Evolutionary conservation across 2,329 filamentous ascomycete species (phyloP).

Genomic region (Botrytis paeoniae): DNA sequence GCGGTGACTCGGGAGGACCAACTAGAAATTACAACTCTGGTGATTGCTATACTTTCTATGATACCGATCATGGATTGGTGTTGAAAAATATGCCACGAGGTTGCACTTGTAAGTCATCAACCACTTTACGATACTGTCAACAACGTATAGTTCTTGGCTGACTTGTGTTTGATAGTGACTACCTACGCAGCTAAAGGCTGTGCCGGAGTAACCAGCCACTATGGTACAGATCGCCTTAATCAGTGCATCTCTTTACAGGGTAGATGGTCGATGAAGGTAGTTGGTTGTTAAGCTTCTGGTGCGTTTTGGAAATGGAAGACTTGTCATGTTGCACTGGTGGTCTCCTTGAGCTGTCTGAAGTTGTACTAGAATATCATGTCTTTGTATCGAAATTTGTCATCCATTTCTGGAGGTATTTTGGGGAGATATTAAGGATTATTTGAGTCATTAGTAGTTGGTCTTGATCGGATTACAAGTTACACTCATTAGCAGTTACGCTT

Average conservation of each 20-base stretch:
- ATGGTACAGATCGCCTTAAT: neutral
- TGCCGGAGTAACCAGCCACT: neutral
- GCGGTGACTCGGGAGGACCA: neutral
- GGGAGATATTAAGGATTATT: neutral
- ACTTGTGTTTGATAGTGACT: neutral
- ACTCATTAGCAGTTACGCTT: neutral
- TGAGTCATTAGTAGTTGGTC: neutral
- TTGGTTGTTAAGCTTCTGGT: neutral
- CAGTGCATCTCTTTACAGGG: neutral
- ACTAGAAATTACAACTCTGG: neutral
- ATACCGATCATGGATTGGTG: neutral
- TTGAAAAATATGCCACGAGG: neutral
- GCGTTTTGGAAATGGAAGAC: neutral
- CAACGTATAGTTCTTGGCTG: neutral
- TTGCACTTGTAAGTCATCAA: neutral
- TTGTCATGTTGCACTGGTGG: neutral
- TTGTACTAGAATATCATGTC: neutral
- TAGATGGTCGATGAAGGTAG: neutral
- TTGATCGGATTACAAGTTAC: neutral
- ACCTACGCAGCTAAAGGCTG: neutral
- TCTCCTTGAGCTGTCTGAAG: neutral
- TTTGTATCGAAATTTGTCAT: neutral
- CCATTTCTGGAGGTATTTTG: neutral
- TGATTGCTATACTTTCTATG: neutral
- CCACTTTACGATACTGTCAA: neutral